Evolutionary conservation across 2,329 filamentous ascomycete species (phyloP).

Genomic region (Cordyceps militaris): DNA sequence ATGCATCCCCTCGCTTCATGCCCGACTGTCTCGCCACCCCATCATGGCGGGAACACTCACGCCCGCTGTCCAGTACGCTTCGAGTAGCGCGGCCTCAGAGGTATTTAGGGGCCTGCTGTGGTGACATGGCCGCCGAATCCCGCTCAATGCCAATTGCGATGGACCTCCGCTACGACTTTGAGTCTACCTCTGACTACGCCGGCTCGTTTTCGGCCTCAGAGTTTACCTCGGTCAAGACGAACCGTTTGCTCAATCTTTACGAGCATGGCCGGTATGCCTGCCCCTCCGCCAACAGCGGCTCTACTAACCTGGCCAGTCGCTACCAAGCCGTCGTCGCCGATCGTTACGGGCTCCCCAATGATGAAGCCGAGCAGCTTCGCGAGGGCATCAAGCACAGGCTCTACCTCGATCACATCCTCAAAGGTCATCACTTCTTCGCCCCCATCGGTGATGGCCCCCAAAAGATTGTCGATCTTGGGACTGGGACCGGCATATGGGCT

Average conservation of each 20-base stretch:
- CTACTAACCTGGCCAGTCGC: slow-evolving; percentile 26
- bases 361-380: slow-evolving; percentile 42
- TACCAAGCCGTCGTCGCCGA: slow-evolving; percentile 42
- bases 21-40: too few relatives aligned
- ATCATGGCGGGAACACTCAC: too few relatives aligned
- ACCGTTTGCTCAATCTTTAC: background rate
- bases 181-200: slow-evolving; percentile 5
- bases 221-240: slow-evolving; percentile 1
- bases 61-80: too few relatives aligned
- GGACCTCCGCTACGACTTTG: background rate
- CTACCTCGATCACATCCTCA: slow-evolving; percentile 39
- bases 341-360: slow-evolving; percentile 46
- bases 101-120: too few relatives aligned
- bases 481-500: slow-evolving; percentile 49
- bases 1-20: too few relatives aligned
- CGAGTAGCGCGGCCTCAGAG: too few relatives aligned
- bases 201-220: background rate
- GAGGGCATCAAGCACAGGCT: slow-evolving; percentile 43
- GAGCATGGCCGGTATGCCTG: slow-evolving; percentile 4
- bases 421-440: slow-evolving; percentile 34
- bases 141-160: background rate
- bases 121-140: too few relatives aligned
- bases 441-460: slow-evolving; percentile 39
- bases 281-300: too few relatives aligned
- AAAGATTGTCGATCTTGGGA: slow-evolving; percentile 44